Percentiles rank a stretch among this genome's conserved stretches.
phyloP scores from a whole-genome alignment of 768 basidiomycete species.

The Suillus fuscotomentosus region DNA sequence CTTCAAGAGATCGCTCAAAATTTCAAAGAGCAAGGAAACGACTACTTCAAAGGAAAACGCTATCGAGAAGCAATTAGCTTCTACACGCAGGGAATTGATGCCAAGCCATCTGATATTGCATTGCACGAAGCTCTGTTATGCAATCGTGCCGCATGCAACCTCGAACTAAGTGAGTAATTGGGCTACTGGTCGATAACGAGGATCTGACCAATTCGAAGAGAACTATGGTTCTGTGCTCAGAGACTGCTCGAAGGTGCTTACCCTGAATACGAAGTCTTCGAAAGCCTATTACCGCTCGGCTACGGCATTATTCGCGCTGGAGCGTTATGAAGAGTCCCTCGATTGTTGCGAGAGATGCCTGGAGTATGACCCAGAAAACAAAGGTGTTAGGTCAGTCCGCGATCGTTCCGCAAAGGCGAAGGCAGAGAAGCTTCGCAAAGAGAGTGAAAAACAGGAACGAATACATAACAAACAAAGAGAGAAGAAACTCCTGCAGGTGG shows the following conservation, averaged over 20 bases:
- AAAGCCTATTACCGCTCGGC: constrained; percentile 91
- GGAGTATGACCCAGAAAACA: constrained; percentile 55
- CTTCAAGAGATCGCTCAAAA: constrained; percentile 79
- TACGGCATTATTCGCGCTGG: constrained; percentile 70
- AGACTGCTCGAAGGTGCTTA: constrained; percentile 78
- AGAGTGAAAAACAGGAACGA: constrained; percentile 48
- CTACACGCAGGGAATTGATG: constrained; percentile 88
- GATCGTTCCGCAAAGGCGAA: constrained; percentile 47
- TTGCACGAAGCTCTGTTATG: constrained; percentile 70
- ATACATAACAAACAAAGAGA: constrained; percentile 50
- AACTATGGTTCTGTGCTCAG: constrained; percentile 86
- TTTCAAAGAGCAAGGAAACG: constrained; percentile 96
- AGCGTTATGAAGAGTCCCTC: constrained; percentile 74
- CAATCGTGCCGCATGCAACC: constrained; percentile 93
- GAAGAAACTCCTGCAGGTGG: constrained; percentile 50
- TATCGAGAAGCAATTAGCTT: constrained; percentile 86
- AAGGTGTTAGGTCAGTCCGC: constrained; percentile 48
- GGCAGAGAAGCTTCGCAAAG: constrained; percentile 49
- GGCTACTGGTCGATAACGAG: not conserved
- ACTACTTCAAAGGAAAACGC: constrained; percentile 85
- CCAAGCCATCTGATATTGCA: constrained; percentile 62
- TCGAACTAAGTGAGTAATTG: constrained; percentile 69
- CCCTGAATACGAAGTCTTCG: constrained; percentile 57
- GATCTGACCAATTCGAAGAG: constrained; percentile 42
- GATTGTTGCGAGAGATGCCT: constrained; percentile 80